These are phyloP conservation scores for Schizochytrium sp. DNA, from an alignment of 108 stramenopile genomes.

Conservation along the genomic window DNA sequence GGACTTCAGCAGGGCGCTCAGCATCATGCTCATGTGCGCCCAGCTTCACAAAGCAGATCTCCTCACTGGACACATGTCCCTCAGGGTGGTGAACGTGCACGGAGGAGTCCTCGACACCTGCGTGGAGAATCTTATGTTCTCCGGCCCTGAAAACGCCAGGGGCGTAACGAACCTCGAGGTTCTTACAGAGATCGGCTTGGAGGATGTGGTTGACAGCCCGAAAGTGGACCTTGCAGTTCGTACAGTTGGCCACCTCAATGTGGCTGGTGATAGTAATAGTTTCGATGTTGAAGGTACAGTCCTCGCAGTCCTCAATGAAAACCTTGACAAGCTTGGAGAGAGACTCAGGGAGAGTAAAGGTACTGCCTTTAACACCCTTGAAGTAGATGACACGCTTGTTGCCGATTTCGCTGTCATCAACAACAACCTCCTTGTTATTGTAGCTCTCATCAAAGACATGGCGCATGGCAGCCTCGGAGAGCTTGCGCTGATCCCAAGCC, in stretches of 20 bases:
- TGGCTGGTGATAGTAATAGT: constrained; percentile 47
- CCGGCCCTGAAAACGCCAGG: constrained; percentile 23
- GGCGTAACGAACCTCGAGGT: constrained; percentile 19
- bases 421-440: background rate
- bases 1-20: background rate
- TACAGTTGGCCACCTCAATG: constrained; percentile 51
- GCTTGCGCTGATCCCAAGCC: constrained; percentile 36
- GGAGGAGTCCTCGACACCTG: constrained; percentile 39
- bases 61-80: background rate
- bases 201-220: constrained; percentile 4
- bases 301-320: constrained; percentile 59
- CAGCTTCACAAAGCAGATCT: background rate
- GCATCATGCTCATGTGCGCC: constrained; percentile 25
- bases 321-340: constrained; percentile 37
- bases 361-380: constrained; percentile 48
- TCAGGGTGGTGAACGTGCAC: constrained; percentile 45
- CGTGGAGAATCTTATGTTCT: constrained; percentile 42
- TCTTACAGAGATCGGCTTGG: constrained; percentile 52
- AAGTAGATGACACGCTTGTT: constrained; percentile 21
- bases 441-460: constrained; percentile 31
- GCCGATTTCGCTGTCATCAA: background rate
- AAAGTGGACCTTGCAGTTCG: constrained; percentile 27
- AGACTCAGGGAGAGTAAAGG: background rate
- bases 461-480: background rate
- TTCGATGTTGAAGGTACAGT: constrained; percentile 22